Percentiles rank a stretch among this genome's conserved stretches.
These are phyloP conservation scores for Pythium aristosporum DNA, from an alignment of 352 stramenopile genomes.

Conservation along the genomic window DNA sequence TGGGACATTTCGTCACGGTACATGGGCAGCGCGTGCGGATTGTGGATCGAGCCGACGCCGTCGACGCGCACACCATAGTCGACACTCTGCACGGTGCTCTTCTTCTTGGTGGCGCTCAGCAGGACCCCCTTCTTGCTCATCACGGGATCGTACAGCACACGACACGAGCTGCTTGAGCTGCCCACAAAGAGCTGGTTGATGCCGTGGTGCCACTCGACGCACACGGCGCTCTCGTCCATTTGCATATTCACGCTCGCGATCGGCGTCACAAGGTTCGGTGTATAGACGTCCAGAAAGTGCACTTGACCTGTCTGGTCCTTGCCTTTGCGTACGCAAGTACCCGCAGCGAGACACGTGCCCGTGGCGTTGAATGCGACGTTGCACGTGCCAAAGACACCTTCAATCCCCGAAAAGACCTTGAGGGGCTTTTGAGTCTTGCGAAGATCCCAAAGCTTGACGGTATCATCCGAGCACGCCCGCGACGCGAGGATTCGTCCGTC, in stretches of 20 bases:
- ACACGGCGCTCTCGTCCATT: conserved; percentile 77
- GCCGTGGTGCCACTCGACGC: conserved; percentile 79
- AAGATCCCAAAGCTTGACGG: conserved; percentile 82
- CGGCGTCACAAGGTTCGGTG: conserved; percentile 43
- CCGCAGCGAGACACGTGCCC: conserved; percentile 65
- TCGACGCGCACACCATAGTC: conserved; percentile 75
- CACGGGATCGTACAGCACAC: conserved; percentile 67
- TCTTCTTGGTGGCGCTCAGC: conserved; percentile 73
- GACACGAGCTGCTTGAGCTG: conserved; percentile 56
- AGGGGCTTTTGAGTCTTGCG: conserved; percentile 56
- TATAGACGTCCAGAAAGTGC: conserved; percentile 79
- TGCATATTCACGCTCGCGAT: conserved; percentile 71
- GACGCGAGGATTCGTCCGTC: conserved; percentile 63
- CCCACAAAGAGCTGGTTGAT: conserved; percentile 86
- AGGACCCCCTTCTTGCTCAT: conserved; percentile 81
- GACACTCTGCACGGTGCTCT: conserved; percentile 51
- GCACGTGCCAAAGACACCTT: conserved; percentile 71
- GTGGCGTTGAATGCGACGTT: conserved; percentile 81
- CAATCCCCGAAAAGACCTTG: conserved; percentile 59
- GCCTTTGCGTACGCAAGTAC: conserved; percentile 72
- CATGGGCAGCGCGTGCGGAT: conserved; percentile 79
- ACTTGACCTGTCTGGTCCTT: conserved; percentile 52
- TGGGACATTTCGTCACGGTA: conserved; percentile 62
- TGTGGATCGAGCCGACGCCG: conserved; percentile 67
- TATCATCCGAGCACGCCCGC: conserved; percentile 74